Percentiles rank a stretch among this genome's conserved stretches.
Conservation (phyloP, 441 rosid species). For the Francoa sonchifolia region DNA sequence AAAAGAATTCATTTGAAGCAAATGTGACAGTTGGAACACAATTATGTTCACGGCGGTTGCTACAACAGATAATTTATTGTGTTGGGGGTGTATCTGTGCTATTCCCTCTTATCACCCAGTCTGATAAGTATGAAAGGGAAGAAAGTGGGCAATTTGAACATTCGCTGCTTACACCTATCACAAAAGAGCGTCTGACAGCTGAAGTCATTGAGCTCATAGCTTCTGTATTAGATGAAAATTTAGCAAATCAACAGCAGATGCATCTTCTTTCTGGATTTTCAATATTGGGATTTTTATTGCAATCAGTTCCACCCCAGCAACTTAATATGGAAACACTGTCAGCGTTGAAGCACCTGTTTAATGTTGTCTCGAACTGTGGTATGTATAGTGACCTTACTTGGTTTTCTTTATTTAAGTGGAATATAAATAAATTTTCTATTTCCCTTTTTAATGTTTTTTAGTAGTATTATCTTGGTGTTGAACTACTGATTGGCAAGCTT, state of each 20-base stretch:
- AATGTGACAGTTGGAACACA: slow-evolving; percentile 69
- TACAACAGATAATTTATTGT: slow-evolving; percentile 94
- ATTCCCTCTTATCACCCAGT: slow-evolving; percentile 86
- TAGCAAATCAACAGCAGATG: slow-evolving; percentile 96
- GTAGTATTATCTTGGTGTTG: too few species aligned
- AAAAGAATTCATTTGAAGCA: slow-evolving; percentile 76
- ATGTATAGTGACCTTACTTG: slow-evolving; percentile 21
- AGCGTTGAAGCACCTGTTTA: slow-evolving; percentile 80
- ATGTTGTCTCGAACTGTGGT: slow-evolving; percentile 69
- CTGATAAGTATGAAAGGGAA: slow-evolving; percentile 69
- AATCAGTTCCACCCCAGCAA: slow-evolving; percentile 81
- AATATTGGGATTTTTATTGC: slow-evolving; percentile 84
- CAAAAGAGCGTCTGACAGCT: slow-evolving; percentile 81
- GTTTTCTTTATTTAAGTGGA: slow-evolving; percentile 5
- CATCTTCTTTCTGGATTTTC: slow-evolving; percentile 91
- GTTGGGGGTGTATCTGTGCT: slow-evolving; percentile 97
- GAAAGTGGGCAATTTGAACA: slow-evolving; percentile 40
- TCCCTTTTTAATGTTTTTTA: too few species aligned
- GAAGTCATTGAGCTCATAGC: slow-evolving; percentile 94
- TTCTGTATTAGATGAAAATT: slow-evolving; percentile 89
- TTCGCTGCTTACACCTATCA: slow-evolving; percentile 42
- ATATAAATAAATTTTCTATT: slow-evolving; percentile 4
- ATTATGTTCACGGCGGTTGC: slow-evolving; percentile 88
- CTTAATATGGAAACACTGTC: slow-evolving; percentile 92
- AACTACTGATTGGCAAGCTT: too few species aligned